Conservation (phyloP, 1,284 basidiomycete species). For the Pseudozyma pruni region DNA sequence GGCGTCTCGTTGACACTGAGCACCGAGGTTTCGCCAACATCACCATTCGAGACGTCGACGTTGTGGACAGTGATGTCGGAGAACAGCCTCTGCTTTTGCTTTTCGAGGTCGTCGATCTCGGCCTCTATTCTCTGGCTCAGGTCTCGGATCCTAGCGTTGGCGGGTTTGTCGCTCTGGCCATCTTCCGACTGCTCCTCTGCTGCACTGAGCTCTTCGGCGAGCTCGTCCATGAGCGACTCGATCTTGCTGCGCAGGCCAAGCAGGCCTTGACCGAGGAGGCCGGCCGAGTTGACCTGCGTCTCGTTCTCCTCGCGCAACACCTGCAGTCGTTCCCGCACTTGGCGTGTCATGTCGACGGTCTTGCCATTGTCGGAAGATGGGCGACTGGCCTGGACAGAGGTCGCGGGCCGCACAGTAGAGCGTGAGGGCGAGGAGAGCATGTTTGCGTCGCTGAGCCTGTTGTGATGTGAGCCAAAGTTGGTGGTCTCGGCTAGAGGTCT, state of each 20-base stretch:
- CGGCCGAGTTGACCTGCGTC: constrained; percentile 59
- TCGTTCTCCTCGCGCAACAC: constrained; percentile 49
- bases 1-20: constrained; percentile 31
- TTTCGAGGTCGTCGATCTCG: constrained; percentile 53
- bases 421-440: constrained; percentile 25
- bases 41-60: constrained; percentile 26
- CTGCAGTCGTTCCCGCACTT: constrained; percentile 43
- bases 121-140: constrained; percentile 51
- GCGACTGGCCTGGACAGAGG: constrained; percentile 5
- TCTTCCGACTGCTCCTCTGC: constrained; percentile 40
- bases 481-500: constrained; percentile 30
- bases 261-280: constrained; percentile 59
- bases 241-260: constrained; percentile 56
- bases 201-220: constrained; percentile 49
- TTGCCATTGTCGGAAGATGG: constrained; percentile 26
- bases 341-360: constrained; percentile 35
- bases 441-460: constrained; percentile 13
- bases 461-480: constrained; percentile 32
- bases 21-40: constrained; percentile 18
- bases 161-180: constrained; percentile 13
- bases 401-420: constrained; percentile 2
- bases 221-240: constrained; percentile 59
- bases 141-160: constrained; percentile 29
- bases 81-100: constrained; percentile 46
- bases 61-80: constrained; percentile 41